These are phyloP conservation scores for Nidula niveotomentosa DNA, from an alignment of 1,284 basidiomycete species.

Conservation along the genomic window DNA sequence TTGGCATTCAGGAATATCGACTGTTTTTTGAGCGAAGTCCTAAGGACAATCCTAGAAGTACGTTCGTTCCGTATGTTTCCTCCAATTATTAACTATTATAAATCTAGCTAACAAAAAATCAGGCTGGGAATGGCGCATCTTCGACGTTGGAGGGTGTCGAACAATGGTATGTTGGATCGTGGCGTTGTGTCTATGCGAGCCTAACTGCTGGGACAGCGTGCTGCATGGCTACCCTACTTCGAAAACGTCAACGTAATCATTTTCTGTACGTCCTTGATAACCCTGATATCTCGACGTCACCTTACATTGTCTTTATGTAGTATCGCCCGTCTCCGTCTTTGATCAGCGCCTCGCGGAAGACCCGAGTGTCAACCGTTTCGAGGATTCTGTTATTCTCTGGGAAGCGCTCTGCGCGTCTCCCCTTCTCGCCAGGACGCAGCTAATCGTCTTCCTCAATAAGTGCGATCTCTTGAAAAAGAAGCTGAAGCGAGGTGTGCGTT, in stretches of 20 bases:
- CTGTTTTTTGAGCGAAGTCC: constrained; percentile 46
- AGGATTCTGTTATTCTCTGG: constrained; percentile 62
- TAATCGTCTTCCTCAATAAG: constrained; percentile 68
- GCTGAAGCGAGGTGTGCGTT: constrained; percentile 50
- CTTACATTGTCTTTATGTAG: constrained; percentile 14
- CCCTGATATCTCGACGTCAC: constrained; percentile 4
- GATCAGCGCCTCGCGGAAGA: constrained; percentile 65
- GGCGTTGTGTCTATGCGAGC: neutral
- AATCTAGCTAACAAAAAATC: constrained; percentile 26
- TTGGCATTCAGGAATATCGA: constrained; percentile 56
- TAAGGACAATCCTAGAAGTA: constrained; percentile 31
- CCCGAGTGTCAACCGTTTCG: constrained; percentile 53
- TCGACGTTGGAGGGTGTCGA: constrained; percentile 64
- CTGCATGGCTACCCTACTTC: constrained; percentile 65
- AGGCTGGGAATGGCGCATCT: constrained; percentile 61
- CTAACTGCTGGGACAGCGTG: constrained; percentile 34
- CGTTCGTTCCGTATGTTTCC: constrained; percentile 1
- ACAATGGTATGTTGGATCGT: constrained; percentile 38
- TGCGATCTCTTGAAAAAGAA: constrained; percentile 62
- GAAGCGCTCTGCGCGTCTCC: constrained; percentile 54
- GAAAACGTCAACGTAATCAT: constrained; percentile 54
- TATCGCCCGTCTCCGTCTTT: constrained; percentile 54
- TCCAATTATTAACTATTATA: no score
- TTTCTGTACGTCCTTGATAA: constrained; percentile 28
- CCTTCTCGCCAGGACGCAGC: constrained; percentile 51